phyloP scores from a whole-genome alignment of 768 basidiomycete genomes.

The Gymnopilus dilepis region DNA sequence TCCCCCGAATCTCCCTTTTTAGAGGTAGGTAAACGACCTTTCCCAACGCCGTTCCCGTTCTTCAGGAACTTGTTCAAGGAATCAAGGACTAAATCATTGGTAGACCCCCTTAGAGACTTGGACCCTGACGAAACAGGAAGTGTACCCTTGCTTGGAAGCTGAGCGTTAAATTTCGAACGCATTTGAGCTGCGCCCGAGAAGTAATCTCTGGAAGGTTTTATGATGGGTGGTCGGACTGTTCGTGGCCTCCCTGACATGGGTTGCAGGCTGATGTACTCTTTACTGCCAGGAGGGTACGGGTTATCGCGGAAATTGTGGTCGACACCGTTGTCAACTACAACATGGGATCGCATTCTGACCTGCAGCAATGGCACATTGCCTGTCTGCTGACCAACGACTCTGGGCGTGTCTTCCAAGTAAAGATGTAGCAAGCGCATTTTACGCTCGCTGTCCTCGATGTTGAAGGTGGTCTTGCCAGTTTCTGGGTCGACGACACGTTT shows the following conservation, averaged over 20 bases:
- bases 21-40: too few species aligned
- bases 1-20: too few species aligned
- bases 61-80: neutral
- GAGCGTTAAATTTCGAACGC: neutral
- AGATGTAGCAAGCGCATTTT: conserved; percentile 34
- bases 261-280: conserved; percentile 38
- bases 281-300: conserved; percentile 53
- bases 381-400: conserved; percentile 47
- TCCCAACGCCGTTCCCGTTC: too few species aligned
- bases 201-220: neutral
- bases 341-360: conserved; percentile 40
- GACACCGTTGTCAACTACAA: conserved; percentile 44
- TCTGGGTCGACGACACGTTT: conserved; percentile 9
- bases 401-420: conserved; percentile 43
- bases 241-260: neutral
- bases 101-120: too few species aligned
- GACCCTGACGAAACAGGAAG: too few species aligned
- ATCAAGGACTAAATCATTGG: too few species aligned
- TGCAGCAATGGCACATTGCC: conserved; percentile 36
- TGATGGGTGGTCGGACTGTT: neutral
- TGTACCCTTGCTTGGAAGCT: neutral
- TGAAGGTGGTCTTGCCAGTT: conserved; percentile 5
- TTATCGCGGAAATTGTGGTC: conserved; percentile 43
- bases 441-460: conserved; percentile 29
- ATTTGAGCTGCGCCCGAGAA: neutral